Base-by-base conservation (phyloP, 352 stramenopile species). In the Saprolegnia parasitica region DNA sequence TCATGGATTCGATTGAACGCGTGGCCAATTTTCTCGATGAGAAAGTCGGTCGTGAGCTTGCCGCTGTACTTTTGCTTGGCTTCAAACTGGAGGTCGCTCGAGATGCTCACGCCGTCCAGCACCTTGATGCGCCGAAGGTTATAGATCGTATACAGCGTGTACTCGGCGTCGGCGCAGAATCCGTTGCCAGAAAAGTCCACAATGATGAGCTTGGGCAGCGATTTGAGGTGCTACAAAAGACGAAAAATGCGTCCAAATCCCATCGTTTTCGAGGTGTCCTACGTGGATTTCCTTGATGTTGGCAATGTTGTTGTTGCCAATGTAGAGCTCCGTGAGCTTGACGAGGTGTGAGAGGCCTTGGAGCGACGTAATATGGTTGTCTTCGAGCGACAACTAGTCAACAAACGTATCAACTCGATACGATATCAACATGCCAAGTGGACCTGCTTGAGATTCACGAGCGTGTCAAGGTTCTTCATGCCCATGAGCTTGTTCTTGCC, bases 51-150 rank as follows among this genome's bases (percentile, higher is more conserved):
- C 13, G 84, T 92, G 49, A 96, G 73, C 35, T 92, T 94, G 18
- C 89, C 89, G 20, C 84, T 91, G 73, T 95, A 96, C 63, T 90
- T 90, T 66, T 95, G 86, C 52, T 93, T 94, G 6, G 89, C 86
- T 15, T 90, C 81, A 55, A 77, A 90, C 60, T 91, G 80, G 10
- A 92, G 77, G 76, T 96, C 86, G 0, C 78, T 67, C 0, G 84
- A 81, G 1, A 96, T 78, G 47, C 81, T 91, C 18, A 84, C 55
- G 10, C 86, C 83, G 52, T 96, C 89, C 0, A 96, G 67, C 0
- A 96, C 88, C 63, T 96, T 96, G 18, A 96, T 74, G 1, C 85
- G 77, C 0, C 86, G 77, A 4, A 96, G 66, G 54, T 93, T 85
- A 65, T 90, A 95, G 0, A 96, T 79, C 0, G 73, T 77, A 57